phyloP scores from a whole-genome alignment of 441 rosid species.

The Raphanus hybrid region DNA sequence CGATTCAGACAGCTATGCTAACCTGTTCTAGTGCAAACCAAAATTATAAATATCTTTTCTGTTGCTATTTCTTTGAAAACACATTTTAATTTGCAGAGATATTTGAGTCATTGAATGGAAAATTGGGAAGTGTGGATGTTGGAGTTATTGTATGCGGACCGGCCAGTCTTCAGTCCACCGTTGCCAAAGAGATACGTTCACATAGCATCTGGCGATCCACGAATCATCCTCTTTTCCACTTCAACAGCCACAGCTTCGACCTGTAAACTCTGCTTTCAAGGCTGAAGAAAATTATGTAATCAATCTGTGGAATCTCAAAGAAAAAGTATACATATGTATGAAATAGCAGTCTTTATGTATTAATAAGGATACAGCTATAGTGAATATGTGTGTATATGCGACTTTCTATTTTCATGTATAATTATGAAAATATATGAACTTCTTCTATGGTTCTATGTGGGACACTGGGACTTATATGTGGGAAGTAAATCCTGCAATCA shows the following conservation, averaged over 20 bases:
- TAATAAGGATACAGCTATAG: constrained; percentile 2
- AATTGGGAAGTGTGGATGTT: constrained; percentile 76
- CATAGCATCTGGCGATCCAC: constrained; percentile 51
- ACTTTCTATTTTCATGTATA: not conserved
- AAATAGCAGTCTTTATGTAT: not conserved
- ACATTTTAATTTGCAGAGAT: constrained; percentile 56
- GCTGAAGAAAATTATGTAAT: not conserved
- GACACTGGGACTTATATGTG: not conserved
- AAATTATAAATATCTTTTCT: not conserved
- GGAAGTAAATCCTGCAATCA: not conserved
- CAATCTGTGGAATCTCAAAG: not conserved
- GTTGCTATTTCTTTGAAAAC: not conserved
- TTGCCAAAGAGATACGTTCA: constrained; percentile 79
- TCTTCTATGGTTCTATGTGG: not conserved
- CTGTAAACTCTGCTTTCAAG: constrained; percentile 41
- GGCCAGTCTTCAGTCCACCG: constrained; percentile 66
- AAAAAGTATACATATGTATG: not conserved
- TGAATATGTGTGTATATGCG: not conserved
- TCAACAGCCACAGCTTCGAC: constrained; percentile 85
- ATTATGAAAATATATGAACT: not conserved
- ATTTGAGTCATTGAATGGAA: constrained; percentile 53
- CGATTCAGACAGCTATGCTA: not conserved
- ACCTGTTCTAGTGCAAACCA: not conserved
- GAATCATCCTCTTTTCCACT: constrained; percentile 66
- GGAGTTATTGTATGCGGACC: constrained; percentile 94